A percentile compares a stretch with the other conserved stretches of the same genome.
Conservation (phyloP, 371 early-diverging fungal genomes). For the Rhizopus delemar region DNA sequence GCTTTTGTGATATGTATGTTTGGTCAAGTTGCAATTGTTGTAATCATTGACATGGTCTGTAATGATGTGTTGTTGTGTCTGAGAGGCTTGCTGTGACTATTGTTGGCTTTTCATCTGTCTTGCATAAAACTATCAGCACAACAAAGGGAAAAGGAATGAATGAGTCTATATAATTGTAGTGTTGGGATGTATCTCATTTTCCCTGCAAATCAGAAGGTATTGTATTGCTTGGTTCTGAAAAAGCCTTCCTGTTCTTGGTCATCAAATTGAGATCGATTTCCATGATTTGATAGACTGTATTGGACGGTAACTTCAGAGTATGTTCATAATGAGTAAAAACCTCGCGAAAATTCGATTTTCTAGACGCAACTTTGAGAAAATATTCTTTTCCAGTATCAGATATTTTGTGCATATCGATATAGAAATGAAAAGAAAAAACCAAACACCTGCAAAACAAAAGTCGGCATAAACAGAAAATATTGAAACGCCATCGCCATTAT, state of each 20-base stretch:
- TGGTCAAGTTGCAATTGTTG: slow-evolving; percentile 19
- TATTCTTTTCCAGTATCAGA: slow-evolving; percentile 20
- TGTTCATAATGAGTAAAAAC: slow-evolving; percentile 18
- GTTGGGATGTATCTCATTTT: slow-evolving; percentile 22
- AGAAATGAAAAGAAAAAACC: slow-evolving; percentile 7
- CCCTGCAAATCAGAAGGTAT: slow-evolving; percentile 23
- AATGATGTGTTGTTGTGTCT: slow-evolving; percentile 15
- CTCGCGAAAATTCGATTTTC: slow-evolving; percentile 19
- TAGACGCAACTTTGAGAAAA: slow-evolving; percentile 15
- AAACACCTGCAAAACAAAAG: slow-evolving; percentile 9
- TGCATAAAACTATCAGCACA: slow-evolving; percentile 20
- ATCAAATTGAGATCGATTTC: slow-evolving; percentile 19
- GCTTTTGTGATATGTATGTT: slow-evolving; percentile 16
- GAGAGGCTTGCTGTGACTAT: slow-evolving; percentile 16
- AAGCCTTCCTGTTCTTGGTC: slow-evolving; percentile 15
- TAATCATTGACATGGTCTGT: slow-evolving; percentile 15
- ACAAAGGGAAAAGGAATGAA: slow-evolving; percentile 17
- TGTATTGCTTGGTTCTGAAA: slow-evolving; percentile 17
- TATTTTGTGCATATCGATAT: slow-evolving; percentile 13
- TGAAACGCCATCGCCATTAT: neutral
- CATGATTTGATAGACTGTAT: slow-evolving; percentile 15
- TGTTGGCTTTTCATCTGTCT: slow-evolving; percentile 20
- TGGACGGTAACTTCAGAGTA: slow-evolving; percentile 17
- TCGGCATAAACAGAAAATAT: neutral
- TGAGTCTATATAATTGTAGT: slow-evolving; percentile 20